Conservation (phyloP, 2,329 filamentous ascomycete species). For the Bipolaris zeicola region DNA sequence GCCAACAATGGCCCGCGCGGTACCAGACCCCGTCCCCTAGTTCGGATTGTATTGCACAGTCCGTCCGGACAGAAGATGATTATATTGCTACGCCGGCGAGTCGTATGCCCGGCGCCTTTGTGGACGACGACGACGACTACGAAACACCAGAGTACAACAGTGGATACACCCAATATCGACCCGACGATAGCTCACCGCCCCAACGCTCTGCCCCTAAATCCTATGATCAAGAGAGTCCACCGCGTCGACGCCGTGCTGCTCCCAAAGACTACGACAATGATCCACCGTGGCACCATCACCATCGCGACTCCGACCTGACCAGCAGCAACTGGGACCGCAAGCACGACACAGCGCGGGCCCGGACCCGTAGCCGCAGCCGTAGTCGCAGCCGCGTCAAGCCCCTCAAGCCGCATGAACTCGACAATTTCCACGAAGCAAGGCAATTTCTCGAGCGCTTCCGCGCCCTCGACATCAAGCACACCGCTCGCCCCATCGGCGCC, state of each 20-base stretch:
- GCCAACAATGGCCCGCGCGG: neutral
- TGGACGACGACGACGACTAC: neutral
- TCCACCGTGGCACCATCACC: neutral
- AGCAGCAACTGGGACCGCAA: neutral
- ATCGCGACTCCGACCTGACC: neutral
- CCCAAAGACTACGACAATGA: neutral
- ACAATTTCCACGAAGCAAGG: neutral
- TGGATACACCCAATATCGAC: neutral
- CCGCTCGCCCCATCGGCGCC: neutral
- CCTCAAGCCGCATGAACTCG: neutral
- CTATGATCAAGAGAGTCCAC: neutral
- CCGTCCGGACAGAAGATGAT: conserved; percentile 9
- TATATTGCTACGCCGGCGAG: conserved; percentile 8
- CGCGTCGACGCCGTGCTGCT: neutral
- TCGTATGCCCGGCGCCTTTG: neutral
- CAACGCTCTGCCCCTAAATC: neutral
- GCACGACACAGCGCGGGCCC: neutral
- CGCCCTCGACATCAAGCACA: neutral
- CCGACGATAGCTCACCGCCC: neutral
- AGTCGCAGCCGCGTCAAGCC: neutral
- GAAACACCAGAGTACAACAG: neutral
- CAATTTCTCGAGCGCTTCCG: conserved; percentile 1
- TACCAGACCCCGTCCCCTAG: conserved; percentile 3
- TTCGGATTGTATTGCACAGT: conserved; percentile 6
- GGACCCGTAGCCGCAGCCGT: neutral